Percentiles rank a stretch among this genome's conserved stretches.
Conservation (phyloP, 768 basidiomycete species). For the Phaeotremella skinneri region DNA sequence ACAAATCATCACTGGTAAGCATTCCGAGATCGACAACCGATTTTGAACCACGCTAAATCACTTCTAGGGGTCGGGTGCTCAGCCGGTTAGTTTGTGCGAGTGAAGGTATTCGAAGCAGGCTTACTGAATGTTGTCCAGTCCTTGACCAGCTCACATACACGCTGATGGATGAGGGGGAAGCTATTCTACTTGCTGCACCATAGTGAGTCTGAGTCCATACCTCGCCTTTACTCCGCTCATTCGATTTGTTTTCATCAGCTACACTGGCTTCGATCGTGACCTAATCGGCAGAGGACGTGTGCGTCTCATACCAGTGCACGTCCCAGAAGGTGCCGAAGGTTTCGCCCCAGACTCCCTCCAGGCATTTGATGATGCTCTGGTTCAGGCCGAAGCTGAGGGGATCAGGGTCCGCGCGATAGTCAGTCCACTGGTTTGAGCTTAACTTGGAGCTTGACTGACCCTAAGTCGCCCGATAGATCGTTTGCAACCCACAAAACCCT, state of each 20-base stretch:
- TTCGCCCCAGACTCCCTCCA: constrained; percentile 25
- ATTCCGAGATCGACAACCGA: not conserved
- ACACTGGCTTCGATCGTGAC: constrained; percentile 43
- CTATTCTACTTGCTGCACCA: constrained; percentile 41
- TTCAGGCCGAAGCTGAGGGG: constrained; percentile 27
- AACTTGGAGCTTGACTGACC: constrained; percentile 5
- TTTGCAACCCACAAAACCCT: constrained; percentile 45
- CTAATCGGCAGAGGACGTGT: constrained; percentile 38
- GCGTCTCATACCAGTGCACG: constrained; percentile 32
- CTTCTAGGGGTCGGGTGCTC: constrained; percentile 35
- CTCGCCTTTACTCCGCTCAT: not conserved
- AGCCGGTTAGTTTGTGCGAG: constrained; percentile 28
- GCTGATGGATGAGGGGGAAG: constrained; percentile 47
- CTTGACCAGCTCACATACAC: constrained; percentile 48
- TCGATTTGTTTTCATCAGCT: constrained; percentile 18
- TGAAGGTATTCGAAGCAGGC: too few species aligned
- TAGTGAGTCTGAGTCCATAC: constrained; percentile 33
- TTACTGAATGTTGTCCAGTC: constrained; percentile 23
- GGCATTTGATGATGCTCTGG: constrained; percentile 30
- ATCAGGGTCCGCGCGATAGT: constrained; percentile 37
- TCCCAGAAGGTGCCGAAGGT: constrained; percentile 24
- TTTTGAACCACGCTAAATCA: constrained; percentile 12
- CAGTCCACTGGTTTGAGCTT: constrained; percentile 16
- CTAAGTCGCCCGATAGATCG: constrained; percentile 22
- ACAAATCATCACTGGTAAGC: constrained; percentile 37